Evolutionary conservation across 2,329 filamentous ascomycete species (phyloP), one percentile per base, ranked within the genome.

Genomic region (Exophiala bonariae): DNA sequence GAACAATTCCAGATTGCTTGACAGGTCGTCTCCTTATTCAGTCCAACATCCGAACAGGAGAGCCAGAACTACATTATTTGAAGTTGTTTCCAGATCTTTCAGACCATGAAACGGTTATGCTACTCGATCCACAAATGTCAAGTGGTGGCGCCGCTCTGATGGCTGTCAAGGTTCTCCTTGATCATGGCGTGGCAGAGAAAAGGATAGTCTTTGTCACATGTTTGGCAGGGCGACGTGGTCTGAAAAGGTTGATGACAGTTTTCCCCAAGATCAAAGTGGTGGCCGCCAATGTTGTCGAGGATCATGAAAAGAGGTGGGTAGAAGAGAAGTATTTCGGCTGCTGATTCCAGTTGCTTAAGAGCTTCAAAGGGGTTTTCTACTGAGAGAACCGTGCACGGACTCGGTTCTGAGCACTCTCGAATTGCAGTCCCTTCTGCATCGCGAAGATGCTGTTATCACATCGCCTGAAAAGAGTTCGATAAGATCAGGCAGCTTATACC

Each of bases 121-220:
- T 99, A 6, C 74, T 97, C 16, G 93, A 97, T 66, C 85, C 91
- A 11, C 93, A 99, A 65, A 96, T 97, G 87, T 89, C 89, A 19
- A 91, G 86, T 52, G 93, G 93, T 34, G 92, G 91, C 28, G 81
- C 82, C 10, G 82, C 82, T 3, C 73, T 99, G 48, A 99, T 99
- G 93, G 90, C 93, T 1, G 91, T 97, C 33, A 87, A 93, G 62
- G 89, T 97, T n/a, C 74, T 99, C 43, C 83, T 96, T 13, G 93
- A 99, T 66, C 91, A 97, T 63, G 93, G 93, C 9, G 91, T 97
- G 5, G 73, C 81, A 4, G 85, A 93, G 63, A 81, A 89, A 36
- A 85, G 79, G 56, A 96, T 99, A 56, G 88, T 96, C 26, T 85
- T 97, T 65, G 91, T 95, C 31, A 96, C 92, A 3, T 96, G 95